Base-by-base conservation (phyloP, 257 asterid species). In the Nyctanthes arbortristis region DNA sequence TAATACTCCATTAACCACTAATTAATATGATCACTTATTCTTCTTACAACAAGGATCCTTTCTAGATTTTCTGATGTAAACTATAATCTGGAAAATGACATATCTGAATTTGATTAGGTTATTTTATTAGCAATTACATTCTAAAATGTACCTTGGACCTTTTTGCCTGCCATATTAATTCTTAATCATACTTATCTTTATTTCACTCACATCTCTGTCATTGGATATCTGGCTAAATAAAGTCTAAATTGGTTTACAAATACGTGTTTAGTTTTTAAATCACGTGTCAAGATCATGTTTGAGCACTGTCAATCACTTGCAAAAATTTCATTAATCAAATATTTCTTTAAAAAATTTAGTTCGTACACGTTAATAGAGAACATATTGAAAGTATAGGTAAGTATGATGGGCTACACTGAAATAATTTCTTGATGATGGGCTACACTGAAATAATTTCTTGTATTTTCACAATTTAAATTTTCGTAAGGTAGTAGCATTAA, bases 1-100 rank as follows among this genome's bases (percentile, higher is more conserved):
- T 25, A 80, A 45, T 84, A 80, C 74, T 80, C 71, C 84, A 77
- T n/a, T 59, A 74, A 71, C 77, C 87, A 77, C 84, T 80, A 77
- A 61, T 66, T 47, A 69, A 18, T 49, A 22, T 20, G 3, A 49
- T 29, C 54, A 63, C 64, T 56, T 27, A 43, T 68, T 37, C 24
- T 33, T 64, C 31, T 52, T 18, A 49, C 40, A 71, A 72, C 54
- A 74, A 74, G 61, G 49, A 69, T 74, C 66, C 80, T 65, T 70
- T 45, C 28, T 61, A 56, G 74, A 71, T 71, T 67, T 75, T 63
- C 67, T 83, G 84, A 84, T 80, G 89, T 80, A 83, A 82, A 84
- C 79, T 81, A 67, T 60, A 77, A 82, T 67, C 35, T 66, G 29
- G 60, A 69, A 78, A 70, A 74, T 70, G 87, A 81, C 89, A 66